Percentiles rank a stretch among this genome's conserved stretches.
These are phyloP conservation scores for Neolentinus lepideus DNA, from an alignment of 1,284 basidiomycete genomes.

Conservation along the genomic window DNA sequence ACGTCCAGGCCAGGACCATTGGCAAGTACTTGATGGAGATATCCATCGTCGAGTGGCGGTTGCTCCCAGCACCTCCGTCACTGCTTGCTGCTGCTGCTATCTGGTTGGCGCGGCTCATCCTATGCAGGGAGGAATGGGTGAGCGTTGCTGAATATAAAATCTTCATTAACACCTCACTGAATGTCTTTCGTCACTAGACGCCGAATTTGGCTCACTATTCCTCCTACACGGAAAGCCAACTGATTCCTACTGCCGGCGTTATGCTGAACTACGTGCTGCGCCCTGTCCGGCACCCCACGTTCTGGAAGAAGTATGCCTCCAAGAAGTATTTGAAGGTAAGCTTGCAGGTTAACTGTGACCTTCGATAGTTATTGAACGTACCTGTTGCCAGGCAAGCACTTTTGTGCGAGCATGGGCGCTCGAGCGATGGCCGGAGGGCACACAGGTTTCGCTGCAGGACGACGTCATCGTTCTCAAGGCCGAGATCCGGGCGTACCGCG, in stretches of 20 bases:
- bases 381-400: conserved; percentile 40
- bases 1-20: conserved; percentile 85
- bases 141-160: conserved; percentile 18
- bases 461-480: conserved; percentile 51
- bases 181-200: conserved; percentile 38
- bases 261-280: conserved; percentile 92
- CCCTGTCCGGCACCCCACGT: conserved; percentile 66
- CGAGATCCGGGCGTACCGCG: conserved; percentile 33
- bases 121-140: conserved; percentile 86
- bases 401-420: conserved; percentile 58
- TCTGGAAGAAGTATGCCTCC: conserved; percentile 78
- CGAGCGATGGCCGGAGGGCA: conserved; percentile 49
- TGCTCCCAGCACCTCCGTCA: conserved; percentile 80
- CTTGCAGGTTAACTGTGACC: conserved; percentile 5
- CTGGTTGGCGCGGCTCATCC: conserved; percentile 85
- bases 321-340: conserved; percentile 82
- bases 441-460: conserved; percentile 40
- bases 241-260: conserved; percentile 84
- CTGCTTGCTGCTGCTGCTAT: conserved; percentile 84
- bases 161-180: conserved; percentile 8
- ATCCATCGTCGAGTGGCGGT: conserved; percentile 78
- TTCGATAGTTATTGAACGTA: not conserved
- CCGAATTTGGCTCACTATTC: conserved; percentile 91
- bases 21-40: conserved; percentile 95
- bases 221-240: conserved; percentile 77